These are phyloP conservation scores for Arachis hypogaea DNA, from an alignment of 306 rosid species.

Conservation along the genomic window DNA sequence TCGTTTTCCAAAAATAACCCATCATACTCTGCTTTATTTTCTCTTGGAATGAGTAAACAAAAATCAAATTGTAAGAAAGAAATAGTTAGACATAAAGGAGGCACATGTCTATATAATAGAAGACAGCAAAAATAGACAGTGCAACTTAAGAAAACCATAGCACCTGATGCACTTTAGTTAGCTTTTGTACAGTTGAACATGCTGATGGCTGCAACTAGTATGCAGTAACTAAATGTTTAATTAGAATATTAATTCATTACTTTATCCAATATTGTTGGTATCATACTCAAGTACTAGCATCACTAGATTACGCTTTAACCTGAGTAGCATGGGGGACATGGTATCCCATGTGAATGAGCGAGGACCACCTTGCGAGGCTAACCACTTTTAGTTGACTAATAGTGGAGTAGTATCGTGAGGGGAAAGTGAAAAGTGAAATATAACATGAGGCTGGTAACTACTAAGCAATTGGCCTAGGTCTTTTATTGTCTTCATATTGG, in stretches of 20 bases:
- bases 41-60: constrained; percentile 11
- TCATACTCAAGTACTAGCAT: constrained; percentile 5
- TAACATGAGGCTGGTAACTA: background rate
- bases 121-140: too few relatives aligned
- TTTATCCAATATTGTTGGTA: background rate
- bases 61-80: too few relatives aligned
- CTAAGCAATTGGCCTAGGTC: background rate
- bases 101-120: too few relatives aligned
- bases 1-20: too few relatives aligned
- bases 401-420: background rate
- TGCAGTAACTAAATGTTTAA: background rate
- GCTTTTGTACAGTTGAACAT: background rate
- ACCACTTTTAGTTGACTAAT: background rate
- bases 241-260: background rate
- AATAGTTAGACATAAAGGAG: too few relatives aligned
- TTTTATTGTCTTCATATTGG: background rate
- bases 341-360: background rate
- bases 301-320: background rate
- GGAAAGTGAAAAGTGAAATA: background rate
- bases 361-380: background rate
- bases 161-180: background rate
- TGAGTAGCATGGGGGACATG: background rate
- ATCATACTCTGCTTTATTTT: background rate
- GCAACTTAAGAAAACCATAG: too few relatives aligned
- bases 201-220: background rate